Evolutionary conservation across 176 grass and related monocot genomes (phyloP).

Genomic region (Ampelocalamus luodianensis): DNA sequence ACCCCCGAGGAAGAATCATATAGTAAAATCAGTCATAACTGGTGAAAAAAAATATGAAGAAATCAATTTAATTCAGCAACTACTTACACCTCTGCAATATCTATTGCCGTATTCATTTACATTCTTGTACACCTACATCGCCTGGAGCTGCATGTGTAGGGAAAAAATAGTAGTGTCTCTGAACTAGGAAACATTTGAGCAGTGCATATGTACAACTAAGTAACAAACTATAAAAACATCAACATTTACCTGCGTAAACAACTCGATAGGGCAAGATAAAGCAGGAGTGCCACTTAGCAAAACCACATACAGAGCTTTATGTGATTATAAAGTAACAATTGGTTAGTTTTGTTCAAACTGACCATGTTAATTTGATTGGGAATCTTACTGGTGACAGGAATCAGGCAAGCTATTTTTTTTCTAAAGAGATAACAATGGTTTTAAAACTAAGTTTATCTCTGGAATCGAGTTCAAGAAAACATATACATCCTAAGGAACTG

Average conservation of each 20-base stretch:
- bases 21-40: slow-evolving; percentile 35
- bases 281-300: slow-evolving; percentile 96
- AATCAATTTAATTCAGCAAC: slow-evolving; percentile 35
- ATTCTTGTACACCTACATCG: slow-evolving; percentile 81
- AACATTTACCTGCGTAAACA: slow-evolving; percentile 80
- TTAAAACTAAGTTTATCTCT: background rate
- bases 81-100: slow-evolving; percentile 98
- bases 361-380: slow-evolving; percentile 9
- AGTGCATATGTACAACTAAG: slow-evolving; percentile 25
- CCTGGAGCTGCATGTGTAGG: slow-evolving; percentile 67
- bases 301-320: slow-evolving; percentile 90
- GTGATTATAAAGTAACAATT: slow-evolving; percentile 46
- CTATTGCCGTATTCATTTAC: slow-evolving; percentile 83
- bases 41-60: slow-evolving; percentile 35
- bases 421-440: slow-evolving; percentile 6
- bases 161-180: slow-evolving; percentile 24
- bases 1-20: slow-evolving; percentile 52
- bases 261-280: slow-evolving; percentile 89
- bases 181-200: slow-evolving; percentile 17
- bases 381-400: background rate
- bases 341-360: slow-evolving; percentile 28
- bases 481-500: slow-evolving; percentile 23
- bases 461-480: slow-evolving; percentile 17
- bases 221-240: slow-evolving; percentile 1
- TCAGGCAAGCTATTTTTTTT: slow-evolving; percentile 10